Percentiles rank a stretch among this genome's conserved stretches.
These are phyloP conservation scores for Mucor irregularis DNA, from an alignment of 371 early-diverging fungal species.

Conservation along the genomic window DNA sequence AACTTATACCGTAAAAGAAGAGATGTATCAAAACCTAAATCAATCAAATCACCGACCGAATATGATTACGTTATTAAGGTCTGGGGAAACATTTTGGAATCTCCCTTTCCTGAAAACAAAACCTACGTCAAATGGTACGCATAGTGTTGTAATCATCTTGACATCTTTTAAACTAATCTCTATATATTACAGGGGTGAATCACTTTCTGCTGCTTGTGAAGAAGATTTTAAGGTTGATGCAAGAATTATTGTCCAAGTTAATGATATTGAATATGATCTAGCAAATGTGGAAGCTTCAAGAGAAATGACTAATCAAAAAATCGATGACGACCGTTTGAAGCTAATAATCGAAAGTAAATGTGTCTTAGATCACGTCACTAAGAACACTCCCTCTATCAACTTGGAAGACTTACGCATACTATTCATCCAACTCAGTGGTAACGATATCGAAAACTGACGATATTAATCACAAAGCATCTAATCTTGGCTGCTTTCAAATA, in stretches of 20 bases:
- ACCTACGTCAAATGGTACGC: background rate
- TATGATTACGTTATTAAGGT: background rate
- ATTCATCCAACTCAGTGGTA: constrained; percentile 4
- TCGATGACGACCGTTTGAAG: constrained; percentile 1
- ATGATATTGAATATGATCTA: background rate
- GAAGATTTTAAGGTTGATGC: background rate
- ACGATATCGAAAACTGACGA: background rate
- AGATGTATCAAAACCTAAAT: too few species aligned
- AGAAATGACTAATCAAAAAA: constrained; percentile 1
- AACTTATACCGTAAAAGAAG: too few species aligned
- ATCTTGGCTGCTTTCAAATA: background rate
- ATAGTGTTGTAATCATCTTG: background rate
- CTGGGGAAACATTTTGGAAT: background rate
- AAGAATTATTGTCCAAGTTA: background rate
- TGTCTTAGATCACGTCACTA: background rate
- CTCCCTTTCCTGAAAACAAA: background rate
- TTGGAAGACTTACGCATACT: background rate
- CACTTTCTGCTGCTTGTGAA: background rate
- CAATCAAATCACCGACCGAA: too few species aligned
- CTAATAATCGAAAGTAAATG: constrained; percentile 3
- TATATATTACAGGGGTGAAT: constrained; percentile 3
- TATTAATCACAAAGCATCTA: constrained; percentile 1
- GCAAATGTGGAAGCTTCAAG: background rate
- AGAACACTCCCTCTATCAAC: background rate
- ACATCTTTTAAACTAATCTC: background rate